A percentile compares a stretch with the other conserved stretches of the same genome.
Conservation (phyloP, 2,329 filamentous ascomycete species). For the Alternaria atra region DNA sequence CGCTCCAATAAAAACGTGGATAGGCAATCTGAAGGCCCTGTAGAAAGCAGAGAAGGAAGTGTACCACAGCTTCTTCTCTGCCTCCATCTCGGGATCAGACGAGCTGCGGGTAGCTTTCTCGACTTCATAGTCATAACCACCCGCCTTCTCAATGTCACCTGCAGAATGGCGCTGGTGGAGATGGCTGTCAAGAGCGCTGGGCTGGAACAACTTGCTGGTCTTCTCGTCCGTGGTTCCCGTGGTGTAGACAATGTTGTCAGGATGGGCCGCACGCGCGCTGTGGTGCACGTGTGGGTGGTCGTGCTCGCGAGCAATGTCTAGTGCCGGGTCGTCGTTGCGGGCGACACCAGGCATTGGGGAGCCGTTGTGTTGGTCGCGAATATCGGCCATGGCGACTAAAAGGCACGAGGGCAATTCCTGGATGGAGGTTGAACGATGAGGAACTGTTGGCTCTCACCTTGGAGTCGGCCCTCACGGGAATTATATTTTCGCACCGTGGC, state of each 20-base stretch:
- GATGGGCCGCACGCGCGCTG: constrained; percentile 40
- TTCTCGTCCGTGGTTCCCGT: constrained; percentile 49
- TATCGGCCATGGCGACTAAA: constrained; percentile 44
- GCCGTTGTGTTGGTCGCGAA: constrained; percentile 43
- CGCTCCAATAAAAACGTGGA: constrained; percentile 55
- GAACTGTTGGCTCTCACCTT: constrained; percentile 31
- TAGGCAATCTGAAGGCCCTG: constrained; percentile 54
- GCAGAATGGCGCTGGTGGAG: constrained; percentile 45
- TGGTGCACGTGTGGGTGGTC: constrained; percentile 52
- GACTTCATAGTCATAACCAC: constrained; percentile 46
- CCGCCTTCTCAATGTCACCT: constrained; percentile 47
- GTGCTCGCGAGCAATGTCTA: constrained; percentile 50
- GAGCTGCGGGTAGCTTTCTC: constrained; percentile 53
- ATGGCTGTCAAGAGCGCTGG: constrained; percentile 53
- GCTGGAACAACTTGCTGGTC: constrained; percentile 41
- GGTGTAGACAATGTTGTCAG: constrained; percentile 46
- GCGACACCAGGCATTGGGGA: constrained; percentile 46
- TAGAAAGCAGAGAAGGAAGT: constrained; percentile 25
- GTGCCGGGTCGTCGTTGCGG: constrained; percentile 49
- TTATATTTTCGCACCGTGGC: constrained; percentile 46
- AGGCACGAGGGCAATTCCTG: constrained; percentile 44
- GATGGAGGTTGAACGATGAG: constrained; percentile 32
- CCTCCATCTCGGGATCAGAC: constrained; percentile 29
- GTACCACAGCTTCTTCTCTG: constrained; percentile 31
- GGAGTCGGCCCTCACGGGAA: constrained; percentile 29